Evolutionary conservation across 306 rosid genomes (phyloP), one percentile per base, ranked within the genome.

Genomic region (Lathyrus tuberosus): DNA sequence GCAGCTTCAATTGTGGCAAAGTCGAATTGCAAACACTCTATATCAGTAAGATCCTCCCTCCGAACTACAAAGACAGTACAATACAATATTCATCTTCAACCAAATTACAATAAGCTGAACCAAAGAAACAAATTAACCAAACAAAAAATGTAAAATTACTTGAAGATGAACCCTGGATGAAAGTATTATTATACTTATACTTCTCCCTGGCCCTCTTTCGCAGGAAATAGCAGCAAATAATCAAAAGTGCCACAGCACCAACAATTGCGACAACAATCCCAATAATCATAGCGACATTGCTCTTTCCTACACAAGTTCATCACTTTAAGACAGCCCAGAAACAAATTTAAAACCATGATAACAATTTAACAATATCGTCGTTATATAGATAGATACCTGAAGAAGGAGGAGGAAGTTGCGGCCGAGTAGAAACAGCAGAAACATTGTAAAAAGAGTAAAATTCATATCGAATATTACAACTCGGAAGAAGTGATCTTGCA

Each of bases 381-480:
- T 49, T 49, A 17, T 9, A 49, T 49, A 46, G 2, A 20, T 20
- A n/a, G 59, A n/a, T 71, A 81, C 85, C 85, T 72, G 76, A 62
- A 37, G 73, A 35, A 35, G 73, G 15, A 54, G 74, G 30, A 3
- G 72, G 41, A 40, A 13, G 2, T 0, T 5, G 1, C 31, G 79
- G 79, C 11, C 12, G 54, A 28, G 65, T 46, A 8, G 82, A 46
- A 0, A 63, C 11, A 17, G 69, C 22, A 2, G 78, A 72, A 18
- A 9, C 26, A 43, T 77, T 80, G 63, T 80, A 84, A 70, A 84
- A 84, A 5, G 60, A 76, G 15, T 53, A 77, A 4, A 70, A 2
- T 37, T 83, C 84, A 4, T 73, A 82, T 78, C 86, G 57, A 11
- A 82, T 3, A 67, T 61, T 78, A 76, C 83, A 82, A n/a, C 64